Evolutionary conservation across 352 stramenopile genomes (phyloP), one percentile per base, ranked within the genome.

Genomic region (Phytophthora tentaculata): DNA sequence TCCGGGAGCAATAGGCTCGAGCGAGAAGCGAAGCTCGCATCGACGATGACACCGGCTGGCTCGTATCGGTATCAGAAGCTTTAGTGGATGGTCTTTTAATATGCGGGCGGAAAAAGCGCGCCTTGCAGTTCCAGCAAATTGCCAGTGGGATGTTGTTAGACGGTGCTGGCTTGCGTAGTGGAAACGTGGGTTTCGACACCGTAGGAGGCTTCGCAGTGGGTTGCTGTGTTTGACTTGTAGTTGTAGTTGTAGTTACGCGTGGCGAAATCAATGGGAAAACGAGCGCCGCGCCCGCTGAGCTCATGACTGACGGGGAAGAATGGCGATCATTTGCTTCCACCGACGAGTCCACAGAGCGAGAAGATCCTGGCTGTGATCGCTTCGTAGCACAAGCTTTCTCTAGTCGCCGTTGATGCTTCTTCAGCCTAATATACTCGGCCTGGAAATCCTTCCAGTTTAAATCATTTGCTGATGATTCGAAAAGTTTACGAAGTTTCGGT

Each of bases 81-180:
- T 29, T 23, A 62, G 22, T 28, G 0, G 28, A 22, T 50, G 61
- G 52, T 28, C 48, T 61, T 32, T 64, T 79, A 14, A 32, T 22
- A 22, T 74, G 64, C 4, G 75, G 61, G 14, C 81, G 79, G 23
- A 80, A 74, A 43, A 90, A 91, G 8, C 80, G 72, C 10, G 74
- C 51, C 22, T 83, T 83, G 54, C 83, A 91, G 61, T 85, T 88
- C 83, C 83, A 91, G 47, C 81, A 91, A 8, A 80, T 88, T 17
- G 60, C 72, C 50, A 87, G 65, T 26, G 68, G 79, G 22, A 77
- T 65, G n/a, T 77, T 77, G 9, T 60, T 67, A 35, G 59, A 60
- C 17, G 67, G 61, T 2, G 62, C 69, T 9, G 69, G 60, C 17
- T 84, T 85, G 12, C 73, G 71, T 19, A 71, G 26, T 2, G 56